phyloP scores from a whole-genome alignment of 768 basidiomycete genomes.

The Austroboletus festivus region DNA sequence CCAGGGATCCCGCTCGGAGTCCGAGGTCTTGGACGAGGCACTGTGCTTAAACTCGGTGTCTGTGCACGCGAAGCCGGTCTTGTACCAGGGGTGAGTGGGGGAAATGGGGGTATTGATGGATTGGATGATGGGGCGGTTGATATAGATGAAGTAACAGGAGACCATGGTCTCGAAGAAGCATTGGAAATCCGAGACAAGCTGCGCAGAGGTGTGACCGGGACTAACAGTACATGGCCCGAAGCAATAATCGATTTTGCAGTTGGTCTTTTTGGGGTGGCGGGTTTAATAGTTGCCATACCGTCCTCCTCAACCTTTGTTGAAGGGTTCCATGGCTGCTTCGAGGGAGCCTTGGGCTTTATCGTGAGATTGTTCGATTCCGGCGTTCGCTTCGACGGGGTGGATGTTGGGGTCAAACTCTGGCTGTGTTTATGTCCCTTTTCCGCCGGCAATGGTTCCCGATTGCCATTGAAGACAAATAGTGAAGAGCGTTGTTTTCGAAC shows the following conservation, averaged over 20 bases:
- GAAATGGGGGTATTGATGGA: conserved; percentile 36
- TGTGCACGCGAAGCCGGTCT: conserved; percentile 56
- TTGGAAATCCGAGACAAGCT: conserved; percentile 73
- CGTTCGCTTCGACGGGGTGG: conserved; percentile 47
- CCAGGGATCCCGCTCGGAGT: conserved; percentile 79
- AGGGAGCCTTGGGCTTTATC: conserved; percentile 35
- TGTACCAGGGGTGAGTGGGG: conserved; percentile 26
- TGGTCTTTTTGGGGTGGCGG: conserved; percentile 47
- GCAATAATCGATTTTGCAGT: conserved; percentile 45
- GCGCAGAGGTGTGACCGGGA: conserved; percentile 52
- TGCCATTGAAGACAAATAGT: conserved; percentile 51
- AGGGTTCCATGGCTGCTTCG: conserved; percentile 70
- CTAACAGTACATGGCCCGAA: conserved; percentile 42
- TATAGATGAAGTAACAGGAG: conserved; percentile 67
- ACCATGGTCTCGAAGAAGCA: conserved; percentile 79
- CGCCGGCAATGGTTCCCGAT: conserved; percentile 45
- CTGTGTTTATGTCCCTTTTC: conserved; percentile 67
- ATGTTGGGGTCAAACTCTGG: conserved; percentile 68
- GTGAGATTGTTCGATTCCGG: conserved; percentile 39
- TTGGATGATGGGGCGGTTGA: conserved; percentile 61
- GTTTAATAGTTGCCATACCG: conserved; percentile 44
- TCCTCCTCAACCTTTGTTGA: conserved; percentile 72
- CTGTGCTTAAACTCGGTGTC: conserved; percentile 44
- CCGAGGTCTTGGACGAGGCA: conserved; percentile 69
- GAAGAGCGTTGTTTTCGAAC: conserved; percentile 63